Conservation (phyloP, 352 stramenopile species). For the Globisporangium emineosum region DNA sequence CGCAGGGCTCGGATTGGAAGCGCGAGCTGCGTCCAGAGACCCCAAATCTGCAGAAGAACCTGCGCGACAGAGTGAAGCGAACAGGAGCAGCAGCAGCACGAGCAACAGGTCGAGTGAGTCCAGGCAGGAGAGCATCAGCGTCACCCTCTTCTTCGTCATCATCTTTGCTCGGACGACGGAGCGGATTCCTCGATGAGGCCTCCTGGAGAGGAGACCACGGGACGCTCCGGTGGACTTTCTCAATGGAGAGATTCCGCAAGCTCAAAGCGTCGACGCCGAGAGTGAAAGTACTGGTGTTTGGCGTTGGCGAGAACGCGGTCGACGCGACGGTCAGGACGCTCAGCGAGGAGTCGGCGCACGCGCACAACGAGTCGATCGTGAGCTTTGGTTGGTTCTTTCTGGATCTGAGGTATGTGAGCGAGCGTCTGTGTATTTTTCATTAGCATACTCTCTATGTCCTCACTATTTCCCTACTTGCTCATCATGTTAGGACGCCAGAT, state of each 20-base stretch:
- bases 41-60: slow-evolving; percentile 3
- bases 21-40: slow-evolving; percentile 26
- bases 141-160: background rate
- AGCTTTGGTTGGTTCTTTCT: slow-evolving; percentile 84
- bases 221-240: slow-evolving; percentile 54
- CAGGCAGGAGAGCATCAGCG: background rate
- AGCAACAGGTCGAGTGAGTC: background rate
- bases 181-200: slow-evolving; percentile 52
- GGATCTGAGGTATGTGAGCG: slow-evolving; percentile 47
- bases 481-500: slow-evolving; percentile 51
- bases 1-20: slow-evolving; percentile 49
- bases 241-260: slow-evolving; percentile 53
- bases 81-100: background rate
- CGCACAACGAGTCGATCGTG: slow-evolving; percentile 40
- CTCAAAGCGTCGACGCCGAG: slow-evolving; percentile 65
- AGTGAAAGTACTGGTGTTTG: slow-evolving; percentile 74
- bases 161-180: slow-evolving; percentile 20
- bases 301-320: slow-evolving; percentile 31
- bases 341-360: slow-evolving; percentile 12
- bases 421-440: background rate
- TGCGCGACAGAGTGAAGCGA: background rate
- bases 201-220: slow-evolving; percentile 47
- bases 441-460: background rate
- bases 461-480: background rate
- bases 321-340: slow-evolving; percentile 15